phyloP scores from a whole-genome alignment of 2,329 filamentous ascomycete species.

The Aspergillus tanneri region DNA sequence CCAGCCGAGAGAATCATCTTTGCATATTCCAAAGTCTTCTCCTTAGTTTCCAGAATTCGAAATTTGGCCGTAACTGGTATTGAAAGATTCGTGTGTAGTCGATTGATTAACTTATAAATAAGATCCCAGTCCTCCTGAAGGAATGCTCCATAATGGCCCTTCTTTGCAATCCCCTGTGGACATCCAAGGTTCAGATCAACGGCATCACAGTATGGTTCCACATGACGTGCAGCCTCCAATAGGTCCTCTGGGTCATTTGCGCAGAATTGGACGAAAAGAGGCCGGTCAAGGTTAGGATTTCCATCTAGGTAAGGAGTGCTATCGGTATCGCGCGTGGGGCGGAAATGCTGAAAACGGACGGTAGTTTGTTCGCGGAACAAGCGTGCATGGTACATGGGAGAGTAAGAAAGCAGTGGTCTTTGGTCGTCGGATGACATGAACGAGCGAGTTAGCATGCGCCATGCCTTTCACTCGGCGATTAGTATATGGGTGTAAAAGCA shows the following conservation, averaged over 20 bases:
- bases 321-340: constrained; percentile 55
- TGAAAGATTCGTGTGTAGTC: constrained; percentile 72
- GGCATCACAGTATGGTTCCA: constrained; percentile 86
- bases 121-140: constrained; percentile 88
- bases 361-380: constrained; percentile 74
- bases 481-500: neutral
- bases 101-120: constrained; percentile 78
- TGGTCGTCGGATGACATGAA: constrained; percentile 71
- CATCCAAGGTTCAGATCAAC: constrained; percentile 95
- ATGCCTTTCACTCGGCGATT: constrained; percentile 62
- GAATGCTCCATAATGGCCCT: constrained; percentile 90
- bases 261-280: constrained; percentile 95
- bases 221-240: constrained; percentile 67
- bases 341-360: constrained; percentile 79
- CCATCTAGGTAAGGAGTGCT: constrained; percentile 70
- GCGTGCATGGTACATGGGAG: constrained; percentile 93
- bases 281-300: constrained; percentile 78
- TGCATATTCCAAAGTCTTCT: constrained; percentile 85
- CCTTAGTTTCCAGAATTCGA: constrained; percentile 78
- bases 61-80: constrained; percentile 95
- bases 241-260: constrained; percentile 50
- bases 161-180: constrained; percentile 89
- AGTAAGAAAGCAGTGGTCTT: constrained; percentile 75
- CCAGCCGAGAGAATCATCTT: constrained; percentile 82
- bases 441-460: constrained; percentile 93